phyloP scores from a whole-genome alignment of 164 flowering plant genomes.

The Vitis vinifera region ASM3070453v1 NC_081815.1:12854501-12855000 shows the following conservation, averaged over 20 bases:
- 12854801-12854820: conserved; percentile 57
- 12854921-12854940: conserved; percentile 79
- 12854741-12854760: too few species aligned
- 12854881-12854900: conserved; percentile 85
- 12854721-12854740: conserved; percentile 5
- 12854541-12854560: conserved; percentile 38
- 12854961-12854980: conserved; percentile 72
- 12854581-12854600: conserved; percentile 10
- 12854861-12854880: conserved; percentile 72
- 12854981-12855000: conserved; percentile 77
- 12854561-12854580: conserved; percentile 17
- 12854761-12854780: too few species aligned
- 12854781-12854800: conserved; percentile 35
- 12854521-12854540: conserved; percentile 31
- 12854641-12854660: conserved; percentile 15
- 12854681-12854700: conserved; percentile 10
- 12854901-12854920: conserved; percentile 66
- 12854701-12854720: conserved; percentile 14
- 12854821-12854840: too few species aligned
- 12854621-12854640: conserved; percentile 7
- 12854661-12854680: conserved; percentile 3
- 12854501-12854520: conserved; percentile 25
- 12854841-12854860: too few species aligned
- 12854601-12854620: conserved; percentile 11
- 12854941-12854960: conserved; percentile 62